phyloP scores from a whole-genome alignment of 1,139 yeast species.

The Yamadazyma aaseri region DNA sequence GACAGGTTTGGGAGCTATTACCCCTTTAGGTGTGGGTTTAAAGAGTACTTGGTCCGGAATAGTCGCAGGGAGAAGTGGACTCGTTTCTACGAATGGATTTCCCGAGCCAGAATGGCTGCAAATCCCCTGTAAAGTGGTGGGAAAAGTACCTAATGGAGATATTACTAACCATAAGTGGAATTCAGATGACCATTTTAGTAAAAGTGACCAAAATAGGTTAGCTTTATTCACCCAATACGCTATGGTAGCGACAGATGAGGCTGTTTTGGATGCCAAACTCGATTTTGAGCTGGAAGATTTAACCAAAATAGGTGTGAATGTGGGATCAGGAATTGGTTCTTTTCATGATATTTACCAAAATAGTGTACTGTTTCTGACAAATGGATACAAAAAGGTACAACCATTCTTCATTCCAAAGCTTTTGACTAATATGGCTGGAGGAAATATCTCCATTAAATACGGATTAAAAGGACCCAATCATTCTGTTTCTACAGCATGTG shows the following conservation, averaged over 20 bases:
- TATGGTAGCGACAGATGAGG: slow-evolving; percentile 73
- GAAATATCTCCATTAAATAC: slow-evolving; percentile 78
- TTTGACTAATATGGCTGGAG: slow-evolving; percentile 92
- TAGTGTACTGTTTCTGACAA: slow-evolving; percentile 44
- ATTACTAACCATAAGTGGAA: slow-evolving; percentile 52
- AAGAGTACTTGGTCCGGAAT: slow-evolving; percentile 52
- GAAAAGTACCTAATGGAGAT: slow-evolving; percentile 63
- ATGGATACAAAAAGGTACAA: slow-evolving; percentile 71
- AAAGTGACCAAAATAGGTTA: slow-evolving; percentile 54
- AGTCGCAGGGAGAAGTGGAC: slow-evolving; percentile 52
- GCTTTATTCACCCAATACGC: slow-evolving; percentile 82
- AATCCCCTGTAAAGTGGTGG: slow-evolving; percentile 77
- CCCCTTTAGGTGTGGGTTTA: slow-evolving; percentile 82
- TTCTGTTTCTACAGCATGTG: slow-evolving; percentile 92
- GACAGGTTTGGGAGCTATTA: slow-evolving; percentile 84
- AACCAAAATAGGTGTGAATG: slow-evolving; percentile 62
- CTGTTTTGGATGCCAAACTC: slow-evolving; percentile 60
- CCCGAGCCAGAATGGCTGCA: slow-evolving; percentile 51
- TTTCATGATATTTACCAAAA: slow-evolving; percentile 71
- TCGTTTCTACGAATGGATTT: slow-evolving; percentile 51
- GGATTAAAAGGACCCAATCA: slow-evolving; percentile 84
- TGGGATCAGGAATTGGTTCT: slow-evolving; percentile 94
- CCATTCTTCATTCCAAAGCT: slow-evolving; percentile 86
- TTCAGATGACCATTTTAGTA: slow-evolving; percentile 41
- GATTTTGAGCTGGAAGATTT: slow-evolving; percentile 38